phyloP scores from a whole-genome alignment of 495 filamentous ascomycete genomes.

The Penicillium steckii region DNA sequence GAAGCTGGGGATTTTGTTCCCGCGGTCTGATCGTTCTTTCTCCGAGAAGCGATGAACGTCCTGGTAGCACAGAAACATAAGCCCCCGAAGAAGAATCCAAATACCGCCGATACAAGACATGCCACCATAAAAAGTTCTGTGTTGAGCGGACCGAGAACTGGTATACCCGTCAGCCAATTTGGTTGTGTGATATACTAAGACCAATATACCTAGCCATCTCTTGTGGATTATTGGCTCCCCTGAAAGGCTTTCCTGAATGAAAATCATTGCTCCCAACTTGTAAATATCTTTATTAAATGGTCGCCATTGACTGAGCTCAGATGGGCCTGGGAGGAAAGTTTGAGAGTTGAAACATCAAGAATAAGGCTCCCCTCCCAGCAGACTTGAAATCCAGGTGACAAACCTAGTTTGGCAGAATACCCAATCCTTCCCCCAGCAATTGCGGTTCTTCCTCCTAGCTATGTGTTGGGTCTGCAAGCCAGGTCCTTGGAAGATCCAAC shows the following conservation, averaged over 20 bases:
- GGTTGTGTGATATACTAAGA: background rate
- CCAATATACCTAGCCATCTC: background rate
- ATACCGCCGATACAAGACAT: background rate
- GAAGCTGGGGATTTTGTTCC: background rate
- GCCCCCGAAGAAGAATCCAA: background rate
- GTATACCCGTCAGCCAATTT: background rate
- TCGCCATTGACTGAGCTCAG: background rate
- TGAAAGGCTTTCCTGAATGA: background rate
- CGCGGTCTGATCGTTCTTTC: background rate
- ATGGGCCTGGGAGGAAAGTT: no score
- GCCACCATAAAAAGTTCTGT: background rate
- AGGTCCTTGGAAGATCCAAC: background rate
- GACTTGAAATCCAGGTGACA: background rate
- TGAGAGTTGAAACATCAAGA: no score
- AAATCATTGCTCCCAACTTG: background rate
- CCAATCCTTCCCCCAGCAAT: background rate
- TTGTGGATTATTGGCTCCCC: background rate
- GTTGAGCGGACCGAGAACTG: background rate
- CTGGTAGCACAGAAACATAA: background rate
- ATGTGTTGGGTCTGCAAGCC: background rate
- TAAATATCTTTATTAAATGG: background rate
- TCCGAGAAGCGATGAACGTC: background rate
- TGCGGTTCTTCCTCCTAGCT: background rate
- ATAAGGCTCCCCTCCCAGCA: background rate
- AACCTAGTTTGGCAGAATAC: background rate